These are phyloP conservation scores for Diatrype stigma DNA, from an alignment of 2,329 filamentous ascomycete genomes.

Conservation along the genomic window DNA sequence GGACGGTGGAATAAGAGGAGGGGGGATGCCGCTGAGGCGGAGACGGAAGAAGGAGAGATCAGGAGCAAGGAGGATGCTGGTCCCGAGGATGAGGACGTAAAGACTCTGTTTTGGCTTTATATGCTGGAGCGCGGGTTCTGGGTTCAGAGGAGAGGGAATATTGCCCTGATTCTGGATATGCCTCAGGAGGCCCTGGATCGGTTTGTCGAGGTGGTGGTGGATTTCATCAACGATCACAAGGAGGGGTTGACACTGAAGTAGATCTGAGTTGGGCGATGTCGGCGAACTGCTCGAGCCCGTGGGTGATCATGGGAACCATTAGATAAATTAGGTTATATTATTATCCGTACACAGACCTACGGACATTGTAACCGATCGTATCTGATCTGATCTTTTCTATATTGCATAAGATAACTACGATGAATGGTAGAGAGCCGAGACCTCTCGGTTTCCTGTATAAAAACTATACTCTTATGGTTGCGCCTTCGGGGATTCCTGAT, in stretches of 20 bases:
- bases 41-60: conserved; percentile 24
- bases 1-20: conserved; percentile 21
- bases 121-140: conserved; percentile 42
- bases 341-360: too few relatives aligned
- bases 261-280: too few relatives aligned
- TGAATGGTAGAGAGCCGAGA: too few relatives aligned
- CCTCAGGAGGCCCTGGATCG: conserved; percentile 35
- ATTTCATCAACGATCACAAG: not conserved
- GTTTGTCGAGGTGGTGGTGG: conserved; percentile 28
- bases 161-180: conserved; percentile 36
- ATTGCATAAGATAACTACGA: too few relatives aligned
- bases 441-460: too few relatives aligned
- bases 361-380: too few relatives aligned
- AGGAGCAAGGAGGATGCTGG: conserved; percentile 19
- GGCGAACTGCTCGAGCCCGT: too few relatives aligned
- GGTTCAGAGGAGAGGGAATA: conserved; percentile 36
- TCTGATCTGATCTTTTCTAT: too few relatives aligned
- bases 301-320: too few relatives aligned
- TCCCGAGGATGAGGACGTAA: conserved; percentile 29
- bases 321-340: too few relatives aligned
- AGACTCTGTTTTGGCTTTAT: conserved; percentile 42
- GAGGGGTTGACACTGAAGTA: not conserved
- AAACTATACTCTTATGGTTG: too few relatives aligned
- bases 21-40: conserved; percentile 28
- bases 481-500: too few relatives aligned